Percentiles rank a stretch among this genome's conserved stretches.
phyloP scores from a whole-genome alignment of 2,329 filamentous ascomycete species.

The Curvularia sp. region DNA sequence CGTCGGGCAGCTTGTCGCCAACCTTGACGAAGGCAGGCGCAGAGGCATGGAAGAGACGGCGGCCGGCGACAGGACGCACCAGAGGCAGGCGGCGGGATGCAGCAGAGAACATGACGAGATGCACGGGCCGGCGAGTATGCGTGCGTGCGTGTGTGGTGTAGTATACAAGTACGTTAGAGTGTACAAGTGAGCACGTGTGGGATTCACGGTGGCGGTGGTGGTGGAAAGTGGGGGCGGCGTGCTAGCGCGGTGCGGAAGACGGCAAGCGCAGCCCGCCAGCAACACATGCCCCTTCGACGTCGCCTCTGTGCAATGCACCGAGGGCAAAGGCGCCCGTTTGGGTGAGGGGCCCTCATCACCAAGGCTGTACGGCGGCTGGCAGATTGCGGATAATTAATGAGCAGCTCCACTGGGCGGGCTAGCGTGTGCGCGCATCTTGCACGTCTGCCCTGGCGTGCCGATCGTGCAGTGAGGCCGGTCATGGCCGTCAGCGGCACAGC shows the following conservation, averaged over 20 bases:
- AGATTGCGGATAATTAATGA: conserved; percentile 12
- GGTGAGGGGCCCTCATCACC: no score
- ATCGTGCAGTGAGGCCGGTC: conserved; percentile 19
- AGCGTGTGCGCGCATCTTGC: conserved; percentile 5
- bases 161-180: neutral
- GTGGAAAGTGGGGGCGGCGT: conserved; percentile 12
- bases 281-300: neutral
- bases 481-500: conserved; percentile 20
- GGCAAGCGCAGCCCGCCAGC: conserved; percentile 14
- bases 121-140: conserved; percentile 9
- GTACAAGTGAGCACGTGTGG: conserved; percentile 3
- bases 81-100: conserved; percentile 41
- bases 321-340: no score
- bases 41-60: conserved; percentile 68
- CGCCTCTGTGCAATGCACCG: neutral
- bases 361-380: neutral
- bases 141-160: conserved; percentile 2
- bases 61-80: conserved; percentile 28
- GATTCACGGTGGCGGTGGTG: conserved; percentile 3
- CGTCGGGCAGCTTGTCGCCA: conserved; percentile 78
- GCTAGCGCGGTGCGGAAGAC: conserved; percentile 8
- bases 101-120: conserved; percentile 30
- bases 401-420: conserved; percentile 5
- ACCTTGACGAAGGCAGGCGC: conserved; percentile 70
- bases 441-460: conserved; percentile 14